These are phyloP conservation scores for Prunus mume DNA, from an alignment of 306 rosid species.

Conservation along the genomic window DNA sequence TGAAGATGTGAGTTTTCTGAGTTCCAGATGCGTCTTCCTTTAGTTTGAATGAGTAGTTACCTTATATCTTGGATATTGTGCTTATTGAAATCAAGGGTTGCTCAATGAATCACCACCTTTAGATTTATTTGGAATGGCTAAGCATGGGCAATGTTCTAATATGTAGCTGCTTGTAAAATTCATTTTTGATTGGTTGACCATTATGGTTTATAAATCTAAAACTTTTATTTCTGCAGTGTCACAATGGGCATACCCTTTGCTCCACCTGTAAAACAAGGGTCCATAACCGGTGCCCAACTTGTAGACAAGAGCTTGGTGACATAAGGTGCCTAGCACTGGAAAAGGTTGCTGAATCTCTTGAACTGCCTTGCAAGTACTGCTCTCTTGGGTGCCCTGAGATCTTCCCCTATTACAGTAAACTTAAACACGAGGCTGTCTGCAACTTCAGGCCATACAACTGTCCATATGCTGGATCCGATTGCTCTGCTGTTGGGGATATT, in stretches of 20 bases:
- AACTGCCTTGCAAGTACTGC: constrained; percentile 63
- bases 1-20: not conserved
- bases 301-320: constrained; percentile 77
- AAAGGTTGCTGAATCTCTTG: constrained; percentile 78
- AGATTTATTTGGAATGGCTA: not conserved
- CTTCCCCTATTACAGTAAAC: constrained; percentile 69
- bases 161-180: not conserved
- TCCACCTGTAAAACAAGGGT: constrained; percentile 74
- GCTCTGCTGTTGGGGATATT: constrained; percentile 66
- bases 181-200: not conserved
- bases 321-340: constrained; percentile 76
- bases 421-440: constrained; percentile 67
- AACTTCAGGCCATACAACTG: constrained; percentile 75
- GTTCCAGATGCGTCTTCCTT: not conserved
- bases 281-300: constrained; percentile 80
- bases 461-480: constrained; percentile 78
- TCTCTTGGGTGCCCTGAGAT: constrained; percentile 73
- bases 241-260: constrained; percentile 76
- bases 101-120: not conserved
- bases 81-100: not conserved
- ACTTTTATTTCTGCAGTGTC: constrained; percentile 53
- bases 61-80: not conserved
- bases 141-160: not conserved
- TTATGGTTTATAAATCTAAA: constrained; percentile 16
- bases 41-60: not conserved